A percentile compares a stretch with the other conserved stretches of the same genome.
Evolutionary conservation across 2,329 filamentous ascomycete genomes (phyloP).

Genomic region (Bipolaris victoriae): DNA sequence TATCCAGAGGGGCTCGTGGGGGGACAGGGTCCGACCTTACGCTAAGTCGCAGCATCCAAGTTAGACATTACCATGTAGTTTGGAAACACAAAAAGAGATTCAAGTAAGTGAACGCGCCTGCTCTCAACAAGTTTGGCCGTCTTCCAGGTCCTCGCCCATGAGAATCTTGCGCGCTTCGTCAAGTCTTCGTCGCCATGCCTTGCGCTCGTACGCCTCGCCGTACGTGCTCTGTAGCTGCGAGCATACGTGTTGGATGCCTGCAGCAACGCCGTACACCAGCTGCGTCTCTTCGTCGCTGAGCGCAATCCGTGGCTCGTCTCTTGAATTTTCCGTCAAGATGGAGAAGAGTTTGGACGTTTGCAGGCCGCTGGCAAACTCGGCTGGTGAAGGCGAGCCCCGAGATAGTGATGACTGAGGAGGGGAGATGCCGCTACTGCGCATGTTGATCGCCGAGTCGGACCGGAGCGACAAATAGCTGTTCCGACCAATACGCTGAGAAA

Average conservation of each 20-base stretch:
- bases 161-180: slow-evolving; percentile 76
- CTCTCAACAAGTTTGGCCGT: slow-evolving; percentile 33
- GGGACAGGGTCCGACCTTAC: slow-evolving; percentile 15
- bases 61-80: slow-evolving; percentile 40
- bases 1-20: slow-evolving; percentile 7
- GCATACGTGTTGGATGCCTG: slow-evolving; percentile 62
- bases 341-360: slow-evolving; percentile 52
- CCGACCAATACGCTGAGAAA: slow-evolving; percentile 23
- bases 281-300: slow-evolving; percentile 63
- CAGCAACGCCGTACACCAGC: slow-evolving; percentile 57
- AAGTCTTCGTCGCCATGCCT: slow-evolving; percentile 72
- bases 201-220: slow-evolving; percentile 62
- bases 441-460: slow-evolving; percentile 44
- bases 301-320: slow-evolving; percentile 41
- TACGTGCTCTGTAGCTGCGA: slow-evolving; percentile 56
- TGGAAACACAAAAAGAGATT: slow-evolving; percentile 7
- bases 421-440: slow-evolving; percentile 34
- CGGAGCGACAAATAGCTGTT: slow-evolving; percentile 31
- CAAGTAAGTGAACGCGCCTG: background rate
- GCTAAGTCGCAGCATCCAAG: slow-evolving; percentile 34
- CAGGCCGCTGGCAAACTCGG: slow-evolving; percentile 40
- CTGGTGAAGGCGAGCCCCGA: slow-evolving; percentile 39
- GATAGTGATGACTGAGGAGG: slow-evolving; percentile 38
- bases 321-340: slow-evolving; percentile 48
- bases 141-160: slow-evolving; percentile 65